These are phyloP conservation scores for Colletotrichum sublineola DNA, from an alignment of 2,329 filamentous ascomycete species.

Conservation along the genomic window DNA sequence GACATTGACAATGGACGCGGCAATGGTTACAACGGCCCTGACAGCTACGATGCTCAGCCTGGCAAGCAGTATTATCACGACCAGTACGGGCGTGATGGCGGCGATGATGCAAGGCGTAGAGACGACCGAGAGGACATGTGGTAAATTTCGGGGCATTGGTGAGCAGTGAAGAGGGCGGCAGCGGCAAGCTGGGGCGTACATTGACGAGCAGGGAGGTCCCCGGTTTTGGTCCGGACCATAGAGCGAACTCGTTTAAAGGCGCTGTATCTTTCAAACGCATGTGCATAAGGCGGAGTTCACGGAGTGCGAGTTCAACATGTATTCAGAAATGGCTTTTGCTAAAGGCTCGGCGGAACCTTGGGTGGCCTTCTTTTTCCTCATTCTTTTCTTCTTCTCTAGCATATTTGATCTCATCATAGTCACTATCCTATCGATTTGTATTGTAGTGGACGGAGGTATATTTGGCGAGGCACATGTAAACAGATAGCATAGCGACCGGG, in stretches of 20 bases:
- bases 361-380: neutral
- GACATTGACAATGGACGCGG: conserved; percentile 51
- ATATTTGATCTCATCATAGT: conserved; percentile 18
- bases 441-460: conserved; percentile 22
- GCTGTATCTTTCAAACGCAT: conserved; percentile 35
- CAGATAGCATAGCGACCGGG: conserved; percentile 39
- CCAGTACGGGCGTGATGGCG: conserved; percentile 50
- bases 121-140: conserved; percentile 59
- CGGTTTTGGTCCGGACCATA: neutral
- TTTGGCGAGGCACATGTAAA: conserved; percentile 37
- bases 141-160: conserved; percentile 48
- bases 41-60: conserved; percentile 54
- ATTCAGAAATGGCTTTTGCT: conserved; percentile 21
- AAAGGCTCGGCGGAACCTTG: conserved; percentile 13
- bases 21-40: conserved; percentile 56
- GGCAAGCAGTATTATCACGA: conserved; percentile 59
- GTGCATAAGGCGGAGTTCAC: conserved; percentile 41
- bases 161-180: conserved; percentile 1
- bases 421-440: conserved; percentile 20
- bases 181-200: conserved; percentile 13
- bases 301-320: conserved; percentile 35
- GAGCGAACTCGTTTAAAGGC: conserved; percentile 10
- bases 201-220: conserved; percentile 7
- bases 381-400: neutral
- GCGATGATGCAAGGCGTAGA: conserved; percentile 48